phyloP scores from a whole-genome alignment of 2,329 filamentous ascomycete species.

The Calonectria montana region DNA sequence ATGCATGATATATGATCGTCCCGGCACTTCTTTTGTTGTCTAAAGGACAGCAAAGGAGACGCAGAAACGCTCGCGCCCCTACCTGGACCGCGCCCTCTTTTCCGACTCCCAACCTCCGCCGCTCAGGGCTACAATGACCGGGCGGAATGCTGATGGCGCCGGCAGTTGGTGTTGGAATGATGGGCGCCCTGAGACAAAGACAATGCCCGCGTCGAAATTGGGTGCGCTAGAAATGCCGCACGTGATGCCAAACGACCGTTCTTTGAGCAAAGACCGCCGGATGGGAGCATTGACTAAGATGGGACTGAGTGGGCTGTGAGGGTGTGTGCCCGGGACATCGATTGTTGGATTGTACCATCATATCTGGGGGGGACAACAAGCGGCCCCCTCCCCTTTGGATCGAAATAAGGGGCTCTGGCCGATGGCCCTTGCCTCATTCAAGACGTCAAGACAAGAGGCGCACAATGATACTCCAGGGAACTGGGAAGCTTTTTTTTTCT shows the following conservation, averaged over 20 bases:
- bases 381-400: background rate
- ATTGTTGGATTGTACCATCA: conserved; percentile 15
- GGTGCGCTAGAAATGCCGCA: conserved; percentile 20
- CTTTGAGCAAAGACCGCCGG: conserved; percentile 10
- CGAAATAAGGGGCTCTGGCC: background rate
- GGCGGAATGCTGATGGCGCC: conserved; percentile 43
- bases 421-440: background rate
- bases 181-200: conserved; percentile 50
- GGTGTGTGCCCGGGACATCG: conserved; percentile 3
- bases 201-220: conserved; percentile 44
- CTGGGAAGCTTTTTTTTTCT: conserved; percentile 14
- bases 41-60: conserved; percentile 7
- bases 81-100: conserved; percentile 31
- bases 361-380: conserved; percentile 21
- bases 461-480: conserved; percentile 2
- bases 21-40: conserved; percentile 15
- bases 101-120: conserved; percentile 43
- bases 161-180: conserved; percentile 46
- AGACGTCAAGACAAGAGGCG: background rate
- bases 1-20: conserved; percentile 24
- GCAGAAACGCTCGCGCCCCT: conserved; percentile 17
- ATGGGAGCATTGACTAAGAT: conserved; percentile 3
- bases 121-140: conserved; percentile 49
- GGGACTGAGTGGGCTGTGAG: background rate
- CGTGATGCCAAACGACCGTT: conserved; percentile 20